A percentile compares a stretch with the other conserved stretches of the same genome.
Evolutionary conservation across 257 asterid genomes (phyloP).

Genomic region (Craterostigma plantagineum): DNA sequence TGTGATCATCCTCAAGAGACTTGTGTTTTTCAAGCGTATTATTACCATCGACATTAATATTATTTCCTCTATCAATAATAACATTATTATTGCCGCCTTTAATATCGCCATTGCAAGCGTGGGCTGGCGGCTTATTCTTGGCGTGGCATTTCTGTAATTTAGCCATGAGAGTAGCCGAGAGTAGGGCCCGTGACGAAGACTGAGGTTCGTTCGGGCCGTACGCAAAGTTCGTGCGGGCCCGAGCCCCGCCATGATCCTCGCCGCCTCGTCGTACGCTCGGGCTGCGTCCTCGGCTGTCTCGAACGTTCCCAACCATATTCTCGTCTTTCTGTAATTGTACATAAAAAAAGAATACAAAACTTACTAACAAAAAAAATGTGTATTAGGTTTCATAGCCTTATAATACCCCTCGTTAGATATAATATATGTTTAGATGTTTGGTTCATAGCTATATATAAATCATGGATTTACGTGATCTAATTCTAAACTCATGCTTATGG

Average conservation of each 20-base stretch:
- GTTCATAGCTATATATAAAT: too few relatives aligned
- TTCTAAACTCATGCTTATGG: too few relatives aligned
- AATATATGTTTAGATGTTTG: too few relatives aligned
- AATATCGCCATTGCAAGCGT: too few relatives aligned
- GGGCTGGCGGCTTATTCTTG: slow-evolving; percentile 20
- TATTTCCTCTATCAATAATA: slow-evolving; percentile 5
- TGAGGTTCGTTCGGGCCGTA: slow-evolving; percentile 29
- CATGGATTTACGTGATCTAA: too few relatives aligned
- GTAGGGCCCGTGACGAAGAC: slow-evolving; percentile 29
- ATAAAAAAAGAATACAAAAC: background rate
- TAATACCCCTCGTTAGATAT: too few relatives aligned
- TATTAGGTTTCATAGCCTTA: too few relatives aligned
- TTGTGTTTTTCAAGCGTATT: slow-evolving; percentile 5
- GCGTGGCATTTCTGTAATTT: slow-evolving; percentile 67
- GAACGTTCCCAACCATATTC: slow-evolving; percentile 91
- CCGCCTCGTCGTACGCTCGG: slow-evolving; percentile 87
- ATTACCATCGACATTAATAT: background rate
- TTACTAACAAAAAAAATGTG: too few relatives aligned
- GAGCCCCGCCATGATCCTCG: slow-evolving; percentile 69
- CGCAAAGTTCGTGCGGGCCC: slow-evolving; percentile 66
- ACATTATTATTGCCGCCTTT: background rate
- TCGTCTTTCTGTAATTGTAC: slow-evolving; percentile 50
- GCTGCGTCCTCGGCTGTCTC: slow-evolving; percentile 97
- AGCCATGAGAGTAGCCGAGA: slow-evolving; percentile 51
- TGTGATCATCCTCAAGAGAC: slow-evolving; percentile 42